Evolutionary conservation across 108 stramenopile species (phyloP), one percentile per base, ranked within the genome.

Genomic region (Skeletonema marinoi): DNA sequence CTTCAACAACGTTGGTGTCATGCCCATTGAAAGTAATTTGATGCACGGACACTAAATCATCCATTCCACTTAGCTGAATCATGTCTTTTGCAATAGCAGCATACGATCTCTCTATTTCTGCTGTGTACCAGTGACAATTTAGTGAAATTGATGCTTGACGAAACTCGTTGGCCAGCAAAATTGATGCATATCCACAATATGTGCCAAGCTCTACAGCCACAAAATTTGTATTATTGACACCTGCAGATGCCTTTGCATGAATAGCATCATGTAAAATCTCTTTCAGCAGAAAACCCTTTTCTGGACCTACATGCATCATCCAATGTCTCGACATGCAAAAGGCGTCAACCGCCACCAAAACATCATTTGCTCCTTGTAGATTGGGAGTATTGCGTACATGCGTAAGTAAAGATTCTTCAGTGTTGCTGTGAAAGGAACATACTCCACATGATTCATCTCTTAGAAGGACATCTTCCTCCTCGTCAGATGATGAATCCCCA

Each of bases 261-360:
- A 79, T 71, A 1, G 77, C 25, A 4, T 48, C 68, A 29, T 32
- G 56, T 30, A 95, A 44, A 16, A 78, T 84, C 1, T 33, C 7
- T 8, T 66, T 21, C 7, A 97, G 25, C 32, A 89, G 70, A 0
- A 36, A 59, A n/a, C 88, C 91, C 77, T 97, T 97, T 61, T 92
- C 82, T 13, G 87, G 83, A 17, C 96, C 96, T 21, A 95, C 73
- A 69, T 95, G 90, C 96, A 97, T 97, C 96, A 95, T 95, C 96
- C 96, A 97, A 76, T 97, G 94, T 25, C 93, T 61, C 4, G 68
- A 44, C 19, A 77, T 58, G 78, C 93, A 95, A 77, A 88, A 97
- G 19, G 75, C 62, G 77, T 97, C 96, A 32, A 96, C 73, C 5
- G 80, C 50, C 25, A 56, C 12, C 38, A 31, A 67, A 46, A n/a